Conservation (phyloP, 108 stramenopile genomes). For the Fistulifera solaris region DNA sequence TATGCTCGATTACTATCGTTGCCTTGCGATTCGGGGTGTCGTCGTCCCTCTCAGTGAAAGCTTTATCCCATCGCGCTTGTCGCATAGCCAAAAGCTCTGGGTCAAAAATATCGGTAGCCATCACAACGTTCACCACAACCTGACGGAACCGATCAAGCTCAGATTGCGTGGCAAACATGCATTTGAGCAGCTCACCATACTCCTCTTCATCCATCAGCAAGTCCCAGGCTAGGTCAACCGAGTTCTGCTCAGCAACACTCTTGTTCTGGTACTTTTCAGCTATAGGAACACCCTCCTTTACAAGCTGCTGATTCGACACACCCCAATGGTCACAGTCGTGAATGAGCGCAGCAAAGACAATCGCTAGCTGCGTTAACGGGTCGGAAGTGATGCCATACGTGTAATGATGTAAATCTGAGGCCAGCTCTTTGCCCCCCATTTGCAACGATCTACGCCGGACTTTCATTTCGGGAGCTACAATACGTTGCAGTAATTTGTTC, state of each 20-base stretch:
- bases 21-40: constrained; percentile 3
- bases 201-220: constrained; percentile 4
- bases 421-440: constrained; percentile 4
- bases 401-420: constrained; percentile 18
- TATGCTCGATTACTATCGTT: constrained; percentile 11
- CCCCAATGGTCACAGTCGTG: constrained; percentile 56
- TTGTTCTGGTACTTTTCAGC: constrained; percentile 23
- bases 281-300: constrained; percentile 19
- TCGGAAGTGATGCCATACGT: constrained; percentile 55
- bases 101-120: constrained; percentile 13
- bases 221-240: constrained; percentile 12
- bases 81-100: constrained; percentile 7
- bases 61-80: constrained; percentile 8
- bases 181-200: constrained; percentile 4
- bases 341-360: constrained; percentile 49
- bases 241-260: constrained; percentile 14
- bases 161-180: constrained; percentile 5
- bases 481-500: constrained; percentile 19
- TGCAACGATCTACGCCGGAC: neutral
- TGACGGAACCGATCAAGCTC: constrained; percentile 11
- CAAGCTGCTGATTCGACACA: constrained; percentile 27
- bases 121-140: constrained; percentile 9
- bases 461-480: constrained; percentile 1
- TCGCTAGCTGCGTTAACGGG: constrained; percentile 41
- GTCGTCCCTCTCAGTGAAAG: constrained; percentile 1